A percentile compares a stretch with the other conserved stretches of the same genome.
These are phyloP conservation scores for Fusarium sp. DNA, from an alignment of 2,329 filamentous ascomycete species.

Conservation along the genomic window DNA sequence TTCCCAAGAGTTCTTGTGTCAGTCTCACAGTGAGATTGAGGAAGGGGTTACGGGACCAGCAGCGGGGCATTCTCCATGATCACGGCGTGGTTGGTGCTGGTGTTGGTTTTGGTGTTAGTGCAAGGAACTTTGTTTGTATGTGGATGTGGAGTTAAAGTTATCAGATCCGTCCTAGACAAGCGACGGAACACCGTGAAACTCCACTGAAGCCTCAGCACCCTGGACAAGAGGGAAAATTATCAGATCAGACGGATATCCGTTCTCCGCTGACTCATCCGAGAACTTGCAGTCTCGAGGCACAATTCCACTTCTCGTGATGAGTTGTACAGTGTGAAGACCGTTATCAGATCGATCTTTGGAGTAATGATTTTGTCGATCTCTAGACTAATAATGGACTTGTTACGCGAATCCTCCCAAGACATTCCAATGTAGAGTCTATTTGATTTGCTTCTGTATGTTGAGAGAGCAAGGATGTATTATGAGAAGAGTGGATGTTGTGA, in stretches of 20 bases:
- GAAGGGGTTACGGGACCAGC: slow-evolving; percentile 4
- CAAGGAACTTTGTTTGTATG: slow-evolving; percentile 17
- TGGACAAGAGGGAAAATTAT: background rate
- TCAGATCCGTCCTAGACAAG: slow-evolving; percentile 41
- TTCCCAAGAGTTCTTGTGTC: background rate
- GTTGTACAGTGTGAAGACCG: slow-evolving; percentile 13
- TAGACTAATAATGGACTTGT: background rate
- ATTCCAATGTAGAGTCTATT: background rate
- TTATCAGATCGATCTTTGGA: slow-evolving; percentile 28
- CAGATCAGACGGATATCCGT: slow-evolving; percentile 2
- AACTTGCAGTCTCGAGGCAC: background rate
- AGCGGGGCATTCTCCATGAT: slow-evolving; percentile 34
- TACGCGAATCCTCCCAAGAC: background rate
- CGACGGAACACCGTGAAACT: background rate
- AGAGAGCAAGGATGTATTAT: background rate
- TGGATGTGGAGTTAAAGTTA: slow-evolving; percentile 44
- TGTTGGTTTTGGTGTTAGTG: slow-evolving; percentile 10
- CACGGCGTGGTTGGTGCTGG: slow-evolving; percentile 7
- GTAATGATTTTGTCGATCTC: background rate
- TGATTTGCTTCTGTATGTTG: background rate
- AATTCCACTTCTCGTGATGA: background rate
- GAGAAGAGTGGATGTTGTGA: background rate
- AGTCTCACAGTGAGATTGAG: background rate
- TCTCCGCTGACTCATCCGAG: slow-evolving; percentile 6
- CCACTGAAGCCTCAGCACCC: background rate